These are phyloP conservation scores for Bombardia bombarda DNA, from an alignment of 495 filamentous ascomycete species.

Conservation along the genomic window DNA sequence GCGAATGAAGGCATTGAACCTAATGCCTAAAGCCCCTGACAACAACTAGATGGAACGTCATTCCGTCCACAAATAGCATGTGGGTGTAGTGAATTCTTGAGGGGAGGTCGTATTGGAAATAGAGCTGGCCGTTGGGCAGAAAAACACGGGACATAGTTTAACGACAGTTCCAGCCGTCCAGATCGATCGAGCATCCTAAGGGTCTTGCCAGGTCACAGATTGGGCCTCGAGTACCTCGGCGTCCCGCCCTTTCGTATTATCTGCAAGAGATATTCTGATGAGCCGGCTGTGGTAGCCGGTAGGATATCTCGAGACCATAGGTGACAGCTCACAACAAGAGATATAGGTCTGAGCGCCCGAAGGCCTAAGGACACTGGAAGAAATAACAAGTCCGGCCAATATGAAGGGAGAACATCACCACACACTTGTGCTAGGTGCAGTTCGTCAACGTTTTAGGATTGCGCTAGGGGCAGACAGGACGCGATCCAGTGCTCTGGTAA, in stretches of 20 bases:
- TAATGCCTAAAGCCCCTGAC: background rate
- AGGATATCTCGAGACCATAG: background rate
- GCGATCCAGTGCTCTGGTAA: slow-evolving; percentile 9
- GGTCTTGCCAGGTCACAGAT: slow-evolving; percentile 13
- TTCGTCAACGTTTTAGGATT: slow-evolving; percentile 6
- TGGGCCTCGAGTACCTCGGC: slow-evolving; percentile 13
- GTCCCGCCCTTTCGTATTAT: slow-evolving; percentile 5
- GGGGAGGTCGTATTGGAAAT: slow-evolving; percentile 13
- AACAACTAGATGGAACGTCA: slow-evolving; percentile 7
- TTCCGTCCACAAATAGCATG: slow-evolving; percentile 7
- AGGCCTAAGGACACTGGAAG: too few species aligned
- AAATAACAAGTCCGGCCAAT: too few species aligned
- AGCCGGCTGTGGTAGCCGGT: slow-evolving; percentile 4
- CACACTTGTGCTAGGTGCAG: slow-evolving; percentile 4
- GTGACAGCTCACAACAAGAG: background rate
- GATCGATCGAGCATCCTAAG: slow-evolving; percentile 15
- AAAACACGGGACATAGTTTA: slow-evolving; percentile 11
- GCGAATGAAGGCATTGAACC: slow-evolving; percentile 6
- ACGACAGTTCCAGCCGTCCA: slow-evolving; percentile 8
- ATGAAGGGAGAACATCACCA: too few species aligned
- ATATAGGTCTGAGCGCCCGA: background rate
- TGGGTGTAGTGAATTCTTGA: slow-evolving; percentile 8
- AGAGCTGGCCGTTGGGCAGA: slow-evolving; percentile 19
- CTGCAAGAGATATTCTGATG: slow-evolving; percentile 14
- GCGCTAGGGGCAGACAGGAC: too few species aligned